A percentile compares a stretch with the other conserved stretches of the same genome.
Evolutionary conservation across 306 rosid species (phyloP).

Genomic region (Quercus dentata): DNA sequence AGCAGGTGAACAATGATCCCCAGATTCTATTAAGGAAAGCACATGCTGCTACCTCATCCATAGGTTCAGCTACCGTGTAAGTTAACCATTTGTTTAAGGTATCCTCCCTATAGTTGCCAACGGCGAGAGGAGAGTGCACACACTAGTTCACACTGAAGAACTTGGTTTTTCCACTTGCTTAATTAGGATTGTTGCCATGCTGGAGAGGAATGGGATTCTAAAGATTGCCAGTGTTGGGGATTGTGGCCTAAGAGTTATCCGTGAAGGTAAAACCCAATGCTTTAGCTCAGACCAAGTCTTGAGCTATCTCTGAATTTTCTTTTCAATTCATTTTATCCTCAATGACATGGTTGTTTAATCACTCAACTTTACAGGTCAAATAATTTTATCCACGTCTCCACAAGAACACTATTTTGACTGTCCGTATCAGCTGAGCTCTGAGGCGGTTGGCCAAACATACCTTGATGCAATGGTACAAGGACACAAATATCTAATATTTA

Average conservation of each 20-base stretch:
- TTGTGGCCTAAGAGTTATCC: conserved; percentile 77
- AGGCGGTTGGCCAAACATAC: conserved; percentile 78
- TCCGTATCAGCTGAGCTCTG: conserved; percentile 89
- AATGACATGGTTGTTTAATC: conserved; percentile 9
- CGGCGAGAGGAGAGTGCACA: not conserved
- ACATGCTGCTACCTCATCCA: conserved; percentile 82
- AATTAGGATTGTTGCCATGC: conserved; percentile 70
- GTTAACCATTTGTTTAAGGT: conserved; percentile 15
- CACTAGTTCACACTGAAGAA: not conserved
- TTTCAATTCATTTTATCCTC: not conserved
- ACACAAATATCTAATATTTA: not conserved
- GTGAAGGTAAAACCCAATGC: conserved; percentile 53
- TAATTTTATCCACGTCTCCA: conserved; percentile 69
- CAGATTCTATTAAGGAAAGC: conserved; percentile 76
- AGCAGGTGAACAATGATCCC: conserved; percentile 81
- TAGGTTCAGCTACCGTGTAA: conserved; percentile 95
- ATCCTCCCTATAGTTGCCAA: not conserved
- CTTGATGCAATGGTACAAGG: conserved; percentile 73
- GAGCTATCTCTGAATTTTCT: not conserved
- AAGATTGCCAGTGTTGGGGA: conserved; percentile 93
- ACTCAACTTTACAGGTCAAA: conserved; percentile 43
- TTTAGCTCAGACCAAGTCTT: not conserved
- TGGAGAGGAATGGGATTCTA: conserved; percentile 78
- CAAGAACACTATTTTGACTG: conserved; percentile 96
- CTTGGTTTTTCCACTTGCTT: not conserved